Evolutionary conservation across 2,329 filamentous ascomycete species (phyloP).

Genomic region (Ceratocystis destructans): DNA sequence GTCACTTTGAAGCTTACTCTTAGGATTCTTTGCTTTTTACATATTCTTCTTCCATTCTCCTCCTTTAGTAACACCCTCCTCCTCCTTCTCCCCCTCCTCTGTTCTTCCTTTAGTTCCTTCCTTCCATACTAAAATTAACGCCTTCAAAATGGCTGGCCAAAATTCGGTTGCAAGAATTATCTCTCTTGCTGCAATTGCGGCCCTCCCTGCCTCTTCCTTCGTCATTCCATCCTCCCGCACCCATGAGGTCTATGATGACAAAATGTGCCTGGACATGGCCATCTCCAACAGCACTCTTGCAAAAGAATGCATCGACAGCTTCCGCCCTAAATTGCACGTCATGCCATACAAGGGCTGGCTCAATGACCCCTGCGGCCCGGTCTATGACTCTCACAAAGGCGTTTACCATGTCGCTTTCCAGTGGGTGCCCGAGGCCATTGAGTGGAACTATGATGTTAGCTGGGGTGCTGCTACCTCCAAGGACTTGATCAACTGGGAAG

Average conservation of each 20-base stretch:
- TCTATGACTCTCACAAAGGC: constrained; percentile 31
- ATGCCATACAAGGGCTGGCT: constrained; percentile 30
- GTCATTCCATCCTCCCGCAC: not conserved
- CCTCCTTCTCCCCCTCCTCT: constrained; percentile 1
- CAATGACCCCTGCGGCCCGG: constrained; percentile 34
- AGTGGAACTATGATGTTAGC: constrained; percentile 23
- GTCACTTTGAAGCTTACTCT: not conserved
- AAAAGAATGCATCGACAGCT: constrained; percentile 13
- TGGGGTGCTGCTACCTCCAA: constrained; percentile 29
- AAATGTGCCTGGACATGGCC: constrained; percentile 11
- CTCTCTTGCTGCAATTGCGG: constrained; percentile 9
- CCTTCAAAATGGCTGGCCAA: constrained; percentile 12
- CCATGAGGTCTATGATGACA: not conserved
- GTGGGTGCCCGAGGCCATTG: constrained; percentile 19
- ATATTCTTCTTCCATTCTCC: not conserved
- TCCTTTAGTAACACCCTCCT: not conserved
- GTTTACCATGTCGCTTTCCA: constrained; percentile 34
- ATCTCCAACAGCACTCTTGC: constrained; percentile 12
- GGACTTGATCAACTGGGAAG: constrained; percentile 28
- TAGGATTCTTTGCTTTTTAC: not conserved
- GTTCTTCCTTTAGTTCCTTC: constrained; percentile 1
- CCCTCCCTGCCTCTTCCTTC: not conserved
- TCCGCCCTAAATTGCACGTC: constrained; percentile 29
- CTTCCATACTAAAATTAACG: not conserved
- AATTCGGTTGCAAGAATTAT: constrained; percentile 5